phyloP scores from a whole-genome alignment of 2,329 filamentous ascomycete genomes.

The Stylonectria norvegica region DNA sequence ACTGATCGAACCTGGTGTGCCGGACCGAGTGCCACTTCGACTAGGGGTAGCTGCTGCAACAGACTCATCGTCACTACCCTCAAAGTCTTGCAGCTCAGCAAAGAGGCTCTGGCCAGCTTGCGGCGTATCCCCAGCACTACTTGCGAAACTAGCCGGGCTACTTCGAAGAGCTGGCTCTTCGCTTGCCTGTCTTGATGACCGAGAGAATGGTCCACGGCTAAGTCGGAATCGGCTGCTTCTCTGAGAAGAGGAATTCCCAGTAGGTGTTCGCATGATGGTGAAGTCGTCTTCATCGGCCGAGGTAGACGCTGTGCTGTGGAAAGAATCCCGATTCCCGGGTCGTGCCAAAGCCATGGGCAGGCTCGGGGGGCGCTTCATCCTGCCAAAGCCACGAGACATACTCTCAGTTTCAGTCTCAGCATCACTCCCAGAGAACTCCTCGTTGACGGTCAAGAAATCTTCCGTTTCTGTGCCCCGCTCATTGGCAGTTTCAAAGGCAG shows the following conservation, averaged over 20 bases:
- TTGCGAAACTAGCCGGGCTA: constrained; percentile 57
- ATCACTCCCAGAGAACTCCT: constrained; percentile 71
- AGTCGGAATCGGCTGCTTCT: constrained; percentile 67
- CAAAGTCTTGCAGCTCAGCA: constrained; percentile 81
- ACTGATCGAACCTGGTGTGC: constrained; percentile 47
- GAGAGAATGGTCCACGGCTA: constrained; percentile 57
- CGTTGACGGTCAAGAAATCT: constrained; percentile 89
- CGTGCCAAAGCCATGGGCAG: constrained; percentile 36
- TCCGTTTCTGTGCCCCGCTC: constrained; percentile 86
- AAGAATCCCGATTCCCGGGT: constrained; percentile 61
- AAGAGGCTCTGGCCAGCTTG: constrained; percentile 73
- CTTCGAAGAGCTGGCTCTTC: constrained; percentile 56
- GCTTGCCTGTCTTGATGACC: constrained; percentile 59
- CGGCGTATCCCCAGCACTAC: constrained; percentile 48
- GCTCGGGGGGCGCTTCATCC: constrained; percentile 41
- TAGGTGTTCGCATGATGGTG: constrained; percentile 58
- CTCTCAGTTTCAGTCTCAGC: constrained; percentile 89
- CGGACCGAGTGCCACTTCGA: constrained; percentile 44
- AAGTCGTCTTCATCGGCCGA: constrained; percentile 70
- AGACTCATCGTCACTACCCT: constrained; percentile 71
- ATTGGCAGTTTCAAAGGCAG: constrained; percentile 65
- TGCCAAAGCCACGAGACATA: constrained; percentile 42
- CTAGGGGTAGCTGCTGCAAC: constrained; percentile 54
- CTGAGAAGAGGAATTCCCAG: constrained; percentile 56
- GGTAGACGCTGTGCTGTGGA: constrained; percentile 84